Conservation (phyloP, 2,329 filamentous ascomycete genomes). For the Chaetomium globosum region DNA sequence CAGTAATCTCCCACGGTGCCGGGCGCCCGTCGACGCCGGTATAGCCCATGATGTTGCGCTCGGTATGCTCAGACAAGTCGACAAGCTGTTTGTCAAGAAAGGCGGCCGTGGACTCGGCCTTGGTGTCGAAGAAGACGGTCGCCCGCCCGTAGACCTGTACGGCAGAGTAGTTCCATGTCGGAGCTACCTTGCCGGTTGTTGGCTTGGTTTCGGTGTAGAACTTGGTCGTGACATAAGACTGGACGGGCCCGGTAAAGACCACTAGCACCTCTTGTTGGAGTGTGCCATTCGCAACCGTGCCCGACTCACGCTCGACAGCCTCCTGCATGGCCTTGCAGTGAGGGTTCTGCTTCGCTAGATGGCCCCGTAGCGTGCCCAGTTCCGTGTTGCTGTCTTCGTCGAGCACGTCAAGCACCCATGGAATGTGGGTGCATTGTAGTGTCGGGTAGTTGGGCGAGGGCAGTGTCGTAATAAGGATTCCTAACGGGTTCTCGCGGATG, state of each 20-base stretch:
- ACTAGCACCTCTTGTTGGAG: conserved; percentile 58
- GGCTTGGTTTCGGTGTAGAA: conserved; percentile 70
- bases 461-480: not conserved
- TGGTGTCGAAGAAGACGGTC: conserved; percentile 54
- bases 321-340: conserved; percentile 65
- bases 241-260: conserved; percentile 60
- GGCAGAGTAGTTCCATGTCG: conserved; percentile 71
- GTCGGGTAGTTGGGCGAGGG: not conserved
- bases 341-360: conserved; percentile 65
- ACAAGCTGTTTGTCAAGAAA: not conserved
- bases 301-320: conserved; percentile 41
- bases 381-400: conserved; percentile 1
- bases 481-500: not conserved
- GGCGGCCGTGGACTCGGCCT: conserved; percentile 41
- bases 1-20: not conserved
- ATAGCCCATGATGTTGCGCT: not conserved
- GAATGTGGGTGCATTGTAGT: not conserved
- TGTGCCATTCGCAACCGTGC: not conserved
- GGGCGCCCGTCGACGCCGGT: not conserved
- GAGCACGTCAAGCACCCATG: not conserved
- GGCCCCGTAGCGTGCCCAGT: conserved; percentile 37
- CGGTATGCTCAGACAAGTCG: conserved; percentile 1
- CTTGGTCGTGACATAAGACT: conserved; percentile 69
- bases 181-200: conserved; percentile 65
- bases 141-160: conserved; percentile 65